Base-by-base conservation (phyloP, 768 basidiomycete species). In the Pisolithus tinctorius region DNA sequence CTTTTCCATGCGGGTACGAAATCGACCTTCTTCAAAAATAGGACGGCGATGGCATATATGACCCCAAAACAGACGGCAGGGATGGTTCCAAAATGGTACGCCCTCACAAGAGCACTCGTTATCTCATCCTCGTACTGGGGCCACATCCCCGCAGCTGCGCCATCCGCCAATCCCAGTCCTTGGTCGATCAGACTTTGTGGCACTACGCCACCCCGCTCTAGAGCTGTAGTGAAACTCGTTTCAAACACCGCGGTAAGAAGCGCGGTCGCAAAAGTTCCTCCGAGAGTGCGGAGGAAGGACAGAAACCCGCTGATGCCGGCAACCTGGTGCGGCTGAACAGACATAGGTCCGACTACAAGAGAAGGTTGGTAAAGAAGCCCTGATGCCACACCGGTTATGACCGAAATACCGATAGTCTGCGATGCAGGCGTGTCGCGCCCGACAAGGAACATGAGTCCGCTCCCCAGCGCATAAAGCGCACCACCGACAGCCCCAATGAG, bases 251-350 rank as follows among this genome's bases (percentile, higher is more conserved):
- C 69, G 3, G 67, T 68, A 42, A 68, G 63, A 36, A 68, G 69
- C 6, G 69, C 68, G 4, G 67, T 70, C 7, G 67, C 68, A 29
- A 68, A 68, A 40, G 67, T 68, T 16, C 67, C 67, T 2, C 67
- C 67, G 0, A 68, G 51, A 13, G 67, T 68, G 14, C 67, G 63
- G n/a, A 68, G 61, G 45, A 68, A 68, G 4, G 67, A 69, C 7
- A 68, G 41, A 54, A 68, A 68, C 9, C 67, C 67, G n/a, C 68
- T 68, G 54, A 68, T 70, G 7, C 67, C 68, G 4, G 67, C 67
- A 27, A 68, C 47, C 48, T 68, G 68, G 23, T 61, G 54, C 0
- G 67, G 67, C 41, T 69, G 11, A 50, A 69, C 69, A 2, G 66
- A 69, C 60, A 70, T 62, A 39, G 69, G 67, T 13, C 67, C 69